Evolutionary conservation across 2,329 filamentous ascomycete genomes (phyloP).

Genomic region (Podosphaera xanthii): DNA sequence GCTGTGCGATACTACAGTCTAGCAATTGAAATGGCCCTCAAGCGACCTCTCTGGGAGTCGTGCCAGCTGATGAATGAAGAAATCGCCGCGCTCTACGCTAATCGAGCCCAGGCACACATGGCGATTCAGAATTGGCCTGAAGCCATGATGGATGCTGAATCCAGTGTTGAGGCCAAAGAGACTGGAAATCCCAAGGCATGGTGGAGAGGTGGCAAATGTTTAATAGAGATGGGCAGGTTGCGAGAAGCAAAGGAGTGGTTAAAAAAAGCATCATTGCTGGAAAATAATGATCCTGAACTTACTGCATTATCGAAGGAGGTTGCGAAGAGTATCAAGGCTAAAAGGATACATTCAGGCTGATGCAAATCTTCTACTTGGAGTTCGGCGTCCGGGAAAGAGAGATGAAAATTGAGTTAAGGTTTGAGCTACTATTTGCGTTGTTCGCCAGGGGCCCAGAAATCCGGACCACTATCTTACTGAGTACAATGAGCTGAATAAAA

Average conservation of each 20-base stretch:
- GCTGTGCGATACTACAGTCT: slow-evolving; percentile 63
- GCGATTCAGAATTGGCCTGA: slow-evolving; percentile 61
- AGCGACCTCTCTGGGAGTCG: slow-evolving; percentile 72
- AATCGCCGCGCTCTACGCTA: slow-evolving; percentile 54
- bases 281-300: slow-evolving; percentile 46
- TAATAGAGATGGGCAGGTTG: slow-evolving; percentile 74
- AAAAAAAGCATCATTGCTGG: slow-evolving; percentile 55
- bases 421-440: too few species aligned
- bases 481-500: too few species aligned
- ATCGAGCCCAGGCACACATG: slow-evolving; percentile 82
- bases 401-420: background rate
- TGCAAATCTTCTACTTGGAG: background rate
- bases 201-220: slow-evolving; percentile 68
- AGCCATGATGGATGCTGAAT: slow-evolving; percentile 68
- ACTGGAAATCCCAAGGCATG: slow-evolving; percentile 82
- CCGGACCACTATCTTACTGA: too few species aligned
- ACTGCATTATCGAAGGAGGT: slow-evolving; percentile 40
- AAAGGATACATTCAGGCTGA: background rate
- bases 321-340: slow-evolving; percentile 18
- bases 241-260: slow-evolving; percentile 69
- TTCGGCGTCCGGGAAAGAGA: background rate
- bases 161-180: slow-evolving; percentile 68
- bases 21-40: slow-evolving; percentile 74
- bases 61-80: slow-evolving; percentile 67
- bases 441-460: too few species aligned